These are phyloP conservation scores for Paxillus rubicundulus DNA, from an alignment of 768 basidiomycete genomes.

Conservation along the genomic window DNA sequence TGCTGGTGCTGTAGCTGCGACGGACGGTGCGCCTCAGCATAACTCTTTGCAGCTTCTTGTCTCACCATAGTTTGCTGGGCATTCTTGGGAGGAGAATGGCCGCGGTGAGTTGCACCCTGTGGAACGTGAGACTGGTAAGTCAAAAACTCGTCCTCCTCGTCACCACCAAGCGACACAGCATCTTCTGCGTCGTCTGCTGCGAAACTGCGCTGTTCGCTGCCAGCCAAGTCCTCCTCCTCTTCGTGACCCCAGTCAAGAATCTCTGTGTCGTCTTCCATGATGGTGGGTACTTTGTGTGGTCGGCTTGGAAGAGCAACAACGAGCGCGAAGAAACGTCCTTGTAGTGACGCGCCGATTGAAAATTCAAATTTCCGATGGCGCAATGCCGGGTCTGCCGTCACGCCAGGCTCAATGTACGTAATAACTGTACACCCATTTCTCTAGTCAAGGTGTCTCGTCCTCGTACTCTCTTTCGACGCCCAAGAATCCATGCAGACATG, in stretches of 20 bases:
- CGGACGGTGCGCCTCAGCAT: conserved; percentile 2
- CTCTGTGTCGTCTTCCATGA: conserved; percentile 68
- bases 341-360: conserved; percentile 6
- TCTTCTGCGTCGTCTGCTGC: conserved; percentile 49
- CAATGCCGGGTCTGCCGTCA: background rate
- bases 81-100: conserved; percentile 18
- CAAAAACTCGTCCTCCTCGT: conserved; percentile 63
- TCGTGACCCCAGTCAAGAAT: conserved; percentile 68
- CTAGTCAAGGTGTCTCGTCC: conserved; percentile 15
- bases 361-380: conserved; percentile 3
- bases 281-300: conserved; percentile 8
- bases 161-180: conserved; percentile 70
- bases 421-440: background rate
- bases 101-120: conserved; percentile 22
- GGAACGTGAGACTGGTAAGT: conserved; percentile 40
- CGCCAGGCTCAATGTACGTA: background rate
- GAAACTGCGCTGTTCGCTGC: conserved; percentile 36
- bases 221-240: conserved; percentile 45
- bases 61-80: conserved; percentile 9
- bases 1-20: background rate
- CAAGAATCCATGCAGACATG: conserved; percentile 25
- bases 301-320: conserved; percentile 17
- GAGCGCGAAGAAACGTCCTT: background rate
- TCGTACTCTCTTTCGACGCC: conserved; percentile 13
- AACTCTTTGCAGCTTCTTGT: conserved; percentile 11